A percentile compares a stretch with the other conserved stretches of the same genome.
phyloP scores from a whole-genome alignment of 805 yeast genomes.

The Starmerella vitae region DNA sequence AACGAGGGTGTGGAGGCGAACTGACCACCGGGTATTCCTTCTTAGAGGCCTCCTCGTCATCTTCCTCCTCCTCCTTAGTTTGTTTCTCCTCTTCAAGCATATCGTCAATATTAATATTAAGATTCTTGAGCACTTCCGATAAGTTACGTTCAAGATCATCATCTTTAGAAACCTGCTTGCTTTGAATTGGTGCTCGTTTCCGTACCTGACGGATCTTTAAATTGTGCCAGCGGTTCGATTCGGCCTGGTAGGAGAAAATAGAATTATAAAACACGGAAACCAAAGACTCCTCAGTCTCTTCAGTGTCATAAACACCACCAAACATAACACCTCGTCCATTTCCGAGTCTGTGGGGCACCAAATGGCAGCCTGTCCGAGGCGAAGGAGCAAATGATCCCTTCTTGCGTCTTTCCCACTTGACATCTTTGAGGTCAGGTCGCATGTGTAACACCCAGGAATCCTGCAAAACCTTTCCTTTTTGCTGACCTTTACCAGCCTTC shows the following conservation, averaged over 20 bases:
- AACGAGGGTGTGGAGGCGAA: slow-evolving; percentile 74
- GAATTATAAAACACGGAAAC: slow-evolving; percentile 76
- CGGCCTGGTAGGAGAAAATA: slow-evolving; percentile 68
- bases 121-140: slow-evolving; percentile 31
- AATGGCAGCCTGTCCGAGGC: slow-evolving; percentile 87
- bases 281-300: slow-evolving; percentile 85
- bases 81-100: slow-evolving; percentile 22
- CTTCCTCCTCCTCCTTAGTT: slow-evolving; percentile 28
- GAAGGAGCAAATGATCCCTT: slow-evolving; percentile 85
- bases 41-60: slow-evolving; percentile 27
- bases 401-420: slow-evolving; percentile 80
- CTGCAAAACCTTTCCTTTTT: slow-evolving; percentile 75
- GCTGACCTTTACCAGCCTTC: slow-evolving; percentile 69
- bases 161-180: slow-evolving; percentile 35
- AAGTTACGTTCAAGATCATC: slow-evolving; percentile 72
- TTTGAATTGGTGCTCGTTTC: slow-evolving; percentile 25
- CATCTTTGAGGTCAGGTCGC: slow-evolving; percentile 64
- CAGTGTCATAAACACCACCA: slow-evolving; percentile 92
- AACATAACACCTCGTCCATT: slow-evolving; percentile 84
- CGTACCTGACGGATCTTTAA: slow-evolving; percentile 47
- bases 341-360: slow-evolving; percentile 48
- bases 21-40: slow-evolving; percentile 43
- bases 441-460: slow-evolving; percentile 82
- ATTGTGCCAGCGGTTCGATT: slow-evolving; percentile 78
- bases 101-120: slow-evolving; percentile 23